Evolutionary conservation across 108 stramenopile species (phyloP), one percentile per base, ranked within the genome.

Genomic region (Cyclotella sp.): DNA sequence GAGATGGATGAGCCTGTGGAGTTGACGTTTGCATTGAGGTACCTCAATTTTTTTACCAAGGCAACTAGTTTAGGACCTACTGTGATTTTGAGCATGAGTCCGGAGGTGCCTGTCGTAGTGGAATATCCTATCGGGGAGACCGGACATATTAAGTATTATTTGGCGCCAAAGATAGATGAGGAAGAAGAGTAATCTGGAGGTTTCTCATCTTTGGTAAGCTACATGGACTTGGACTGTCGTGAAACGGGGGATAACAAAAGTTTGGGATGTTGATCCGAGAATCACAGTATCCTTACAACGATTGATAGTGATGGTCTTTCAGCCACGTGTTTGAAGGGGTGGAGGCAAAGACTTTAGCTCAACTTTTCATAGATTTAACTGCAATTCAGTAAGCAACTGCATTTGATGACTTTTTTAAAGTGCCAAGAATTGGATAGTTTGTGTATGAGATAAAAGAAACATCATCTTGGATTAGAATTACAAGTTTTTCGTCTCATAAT

Each of bases 151-250:
- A 95, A 95, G 73, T 99, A 97, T 87, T 99, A 96, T 88, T 87
- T 99, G 81, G 99, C 99, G 26, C 99, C 99, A 44, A 99, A 99
- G 95, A 98, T 99, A 77, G 99, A 99, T 71, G 99, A 99, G 75
- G 95, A 94, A 29, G 84, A 81, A 47, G 79, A 79, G 34, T 49
- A n/a, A 49, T n/a, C 3, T 3, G n/a, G 3, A 49, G n/a, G n/a
- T 3, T n/a, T n/a, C n/a, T n/a, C n/a, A n/a, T 16, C 6, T n/a
- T 49, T 49, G 15, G 3, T 3, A n/a, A 9, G n/a, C 9, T 49
- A n/a, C 18, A 49, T 49, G 9, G 3, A 13, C 15, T 7, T 16
- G 15, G 47, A 49, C 18, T n/a, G 47, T 49, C 18, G 9, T 16
- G 47, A 9, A 49, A n/a, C 3, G 47, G 15, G 47, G n/a, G 9